Evolutionary conservation across 1,284 basidiomycete species (phyloP).

Genomic region (Apiotrichum laibachii): DNA sequence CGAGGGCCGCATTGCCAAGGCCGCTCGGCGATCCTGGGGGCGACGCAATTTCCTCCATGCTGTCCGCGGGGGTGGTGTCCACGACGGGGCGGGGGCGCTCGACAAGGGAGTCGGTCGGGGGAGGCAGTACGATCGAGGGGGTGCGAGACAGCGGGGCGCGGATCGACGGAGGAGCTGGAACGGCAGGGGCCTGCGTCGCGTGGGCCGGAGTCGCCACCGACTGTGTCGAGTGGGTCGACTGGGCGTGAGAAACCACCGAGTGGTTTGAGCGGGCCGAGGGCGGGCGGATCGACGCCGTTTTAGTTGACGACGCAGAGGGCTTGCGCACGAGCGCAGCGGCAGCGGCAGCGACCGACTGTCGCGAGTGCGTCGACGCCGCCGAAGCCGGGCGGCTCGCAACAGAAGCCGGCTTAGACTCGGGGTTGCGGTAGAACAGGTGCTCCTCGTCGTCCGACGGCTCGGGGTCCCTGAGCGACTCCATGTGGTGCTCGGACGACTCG

Average conservation of each 20-base stretch:
- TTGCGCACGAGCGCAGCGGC: background rate
- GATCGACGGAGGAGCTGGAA: background rate
- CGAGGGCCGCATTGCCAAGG: slow-evolving; percentile 15
- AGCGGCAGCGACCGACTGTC: background rate
- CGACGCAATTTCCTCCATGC: slow-evolving; percentile 33
- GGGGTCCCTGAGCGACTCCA: slow-evolving; percentile 7
- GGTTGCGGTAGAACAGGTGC: background rate
- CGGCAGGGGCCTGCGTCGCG: no score
- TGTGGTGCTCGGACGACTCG: background rate
- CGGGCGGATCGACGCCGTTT: background rate
- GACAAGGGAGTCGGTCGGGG: slow-evolving; percentile 28
- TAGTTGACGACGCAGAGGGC: background rate
- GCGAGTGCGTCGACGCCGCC: background rate
- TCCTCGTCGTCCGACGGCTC: background rate
- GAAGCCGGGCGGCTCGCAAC: background rate
- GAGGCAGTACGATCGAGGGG: slow-evolving; percentile 30
- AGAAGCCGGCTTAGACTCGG: background rate
- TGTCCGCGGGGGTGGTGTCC: slow-evolving; percentile 31
- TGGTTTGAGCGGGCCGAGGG: background rate
- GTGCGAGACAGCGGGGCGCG: background rate
- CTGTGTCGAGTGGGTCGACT: no score
- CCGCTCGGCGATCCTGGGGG: slow-evolving; percentile 26
- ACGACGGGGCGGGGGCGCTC: slow-evolving; percentile 24
- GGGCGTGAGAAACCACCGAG: no score
- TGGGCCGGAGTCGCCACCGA: no score